A percentile compares a stretch with the other conserved stretches of the same genome.
Evolutionary conservation across 2,329 filamentous ascomycete species (phyloP).

Genomic region (Phaeoacremonium minimum): DNA sequence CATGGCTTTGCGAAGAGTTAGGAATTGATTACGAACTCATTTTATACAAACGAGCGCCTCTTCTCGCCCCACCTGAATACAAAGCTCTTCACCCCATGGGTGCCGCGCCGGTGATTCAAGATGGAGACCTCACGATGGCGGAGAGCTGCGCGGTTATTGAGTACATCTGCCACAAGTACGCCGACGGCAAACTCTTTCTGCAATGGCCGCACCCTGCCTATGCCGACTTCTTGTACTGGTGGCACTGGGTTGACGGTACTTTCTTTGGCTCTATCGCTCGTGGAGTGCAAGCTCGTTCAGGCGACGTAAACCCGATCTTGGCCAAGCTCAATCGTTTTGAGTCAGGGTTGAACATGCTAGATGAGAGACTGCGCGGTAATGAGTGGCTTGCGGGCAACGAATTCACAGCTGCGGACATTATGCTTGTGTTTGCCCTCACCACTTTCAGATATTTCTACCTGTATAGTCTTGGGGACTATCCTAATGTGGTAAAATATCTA

Average conservation of each 20-base stretch:
- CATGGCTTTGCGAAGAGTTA: conserved; percentile 64
- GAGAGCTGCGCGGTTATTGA: conserved; percentile 58
- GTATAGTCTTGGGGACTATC: conserved; percentile 33
- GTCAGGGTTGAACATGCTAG: conserved; percentile 35
- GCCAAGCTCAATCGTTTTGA: conserved; percentile 20
- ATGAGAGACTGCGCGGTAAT: conserved; percentile 41
- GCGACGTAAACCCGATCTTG: conserved; percentile 7
- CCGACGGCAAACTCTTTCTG: conserved; percentile 41
- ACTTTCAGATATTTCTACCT: conserved; percentile 53
- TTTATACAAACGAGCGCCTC: conserved; percentile 23
- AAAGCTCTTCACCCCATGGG: conserved; percentile 44
- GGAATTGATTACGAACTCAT: conserved; percentile 41
- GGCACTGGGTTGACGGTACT: conserved; percentile 50
- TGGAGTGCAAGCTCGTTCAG: conserved; percentile 27
- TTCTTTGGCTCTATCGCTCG: conserved; percentile 33
- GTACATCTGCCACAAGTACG: conserved; percentile 55
- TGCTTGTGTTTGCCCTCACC: conserved; percentile 57
- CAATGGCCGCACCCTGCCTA: conserved; percentile 42
- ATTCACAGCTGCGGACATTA: conserved; percentile 63
- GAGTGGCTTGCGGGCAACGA: conserved; percentile 56
- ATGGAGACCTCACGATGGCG: conserved; percentile 48
- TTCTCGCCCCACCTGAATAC: conserved; percentile 27
- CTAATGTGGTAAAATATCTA: conserved; percentile 40
- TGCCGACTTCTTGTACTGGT: conserved; percentile 61
- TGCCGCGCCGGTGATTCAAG: conserved; percentile 56